A percentile compares a stretch with the other conserved stretches of the same genome.
Conservation (phyloP, 148 eudicot species). For the Oxyria digyna region DNA sequence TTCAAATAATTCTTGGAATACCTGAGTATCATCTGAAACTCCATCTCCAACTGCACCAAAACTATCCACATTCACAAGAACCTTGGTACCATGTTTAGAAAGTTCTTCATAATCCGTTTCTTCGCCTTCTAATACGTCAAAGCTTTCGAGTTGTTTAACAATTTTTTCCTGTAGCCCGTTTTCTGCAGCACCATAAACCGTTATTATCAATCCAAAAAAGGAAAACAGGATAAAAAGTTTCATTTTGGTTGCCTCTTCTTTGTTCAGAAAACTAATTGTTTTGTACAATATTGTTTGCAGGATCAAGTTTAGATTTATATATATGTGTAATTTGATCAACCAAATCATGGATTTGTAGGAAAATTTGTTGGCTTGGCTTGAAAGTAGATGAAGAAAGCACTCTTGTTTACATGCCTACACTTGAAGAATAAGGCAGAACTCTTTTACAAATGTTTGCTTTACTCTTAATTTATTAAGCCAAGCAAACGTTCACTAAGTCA, state of each 20-base stretch:
- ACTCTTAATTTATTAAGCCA: conserved; percentile 46
- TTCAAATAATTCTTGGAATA: neutral
- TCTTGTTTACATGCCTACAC: conserved; percentile 58
- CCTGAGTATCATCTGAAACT: conserved; percentile 81
- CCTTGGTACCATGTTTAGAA: conserved; percentile 28
- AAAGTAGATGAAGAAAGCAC: conserved; percentile 59
- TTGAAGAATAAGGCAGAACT: conserved; percentile 68
- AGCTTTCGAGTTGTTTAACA: conserved; percentile 33
- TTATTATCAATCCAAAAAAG: conserved; percentile 29
- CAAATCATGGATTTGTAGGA: conserved; percentile 35
- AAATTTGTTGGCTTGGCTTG: conserved; percentile 61
- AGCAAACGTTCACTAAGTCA: neutral
- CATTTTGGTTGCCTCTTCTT: conserved; percentile 24
- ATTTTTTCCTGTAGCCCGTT: conserved; percentile 20
- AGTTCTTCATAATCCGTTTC: conserved; percentile 24
- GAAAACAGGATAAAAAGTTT: conserved; percentile 23
- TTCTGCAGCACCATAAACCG: conserved; percentile 30
- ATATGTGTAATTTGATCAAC: conserved; percentile 28
- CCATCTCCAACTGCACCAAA: conserved; percentile 95
- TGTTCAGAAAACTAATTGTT: conserved; percentile 20
- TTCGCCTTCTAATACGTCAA: conserved; percentile 38
- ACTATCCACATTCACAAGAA: conserved; percentile 70
- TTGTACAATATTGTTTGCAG: conserved; percentile 27
- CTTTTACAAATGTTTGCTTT: conserved; percentile 62
- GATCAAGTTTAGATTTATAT: conserved; percentile 51